Conservation (phyloP, 2,329 filamentous ascomycete genomes). For the Exserohilum turcica region DNA sequence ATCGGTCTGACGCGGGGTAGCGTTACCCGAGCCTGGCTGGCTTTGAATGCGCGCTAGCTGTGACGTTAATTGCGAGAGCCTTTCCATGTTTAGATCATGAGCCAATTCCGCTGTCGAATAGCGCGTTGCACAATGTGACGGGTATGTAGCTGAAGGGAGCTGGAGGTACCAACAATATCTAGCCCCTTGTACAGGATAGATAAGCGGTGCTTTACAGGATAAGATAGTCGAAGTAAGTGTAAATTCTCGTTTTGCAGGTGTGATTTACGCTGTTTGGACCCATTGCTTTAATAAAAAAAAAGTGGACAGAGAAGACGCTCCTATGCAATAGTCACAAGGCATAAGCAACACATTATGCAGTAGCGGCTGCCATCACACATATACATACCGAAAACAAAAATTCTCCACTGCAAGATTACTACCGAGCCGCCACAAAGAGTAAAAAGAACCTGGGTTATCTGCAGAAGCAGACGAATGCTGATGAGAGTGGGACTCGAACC, state of each 20-base stretch:
- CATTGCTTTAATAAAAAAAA: background rate
- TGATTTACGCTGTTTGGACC: background rate
- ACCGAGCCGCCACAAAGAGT: background rate
- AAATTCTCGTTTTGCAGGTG: too few relatives aligned
- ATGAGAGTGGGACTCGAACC: conserved; percentile 51
- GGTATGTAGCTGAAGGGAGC: too few relatives aligned
- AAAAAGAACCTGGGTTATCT: conserved; percentile 31
- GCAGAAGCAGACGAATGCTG: conserved; percentile 37
- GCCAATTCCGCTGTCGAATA: too few relatives aligned
- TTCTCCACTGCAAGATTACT: background rate
- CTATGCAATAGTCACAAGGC: background rate
- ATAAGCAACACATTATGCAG: background rate
- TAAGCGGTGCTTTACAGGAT: too few relatives aligned
- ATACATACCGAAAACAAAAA: too few relatives aligned
- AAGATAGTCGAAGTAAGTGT: too few relatives aligned
- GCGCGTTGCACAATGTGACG: too few relatives aligned
- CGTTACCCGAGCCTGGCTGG: background rate
- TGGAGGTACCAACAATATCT: too few relatives aligned
- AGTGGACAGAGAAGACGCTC: background rate
- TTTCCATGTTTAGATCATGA: too few relatives aligned
- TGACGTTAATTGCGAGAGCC: conserved; percentile 15
- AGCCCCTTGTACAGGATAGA: too few relatives aligned
- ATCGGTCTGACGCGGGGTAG: conserved; percentile 27
- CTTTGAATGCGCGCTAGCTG: conserved; percentile 12
- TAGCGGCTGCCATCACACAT: too few relatives aligned